Evolutionary conservation across 2,329 filamentous ascomycete genomes (phyloP).

Genomic region (Microdochium nivale): DNA sequence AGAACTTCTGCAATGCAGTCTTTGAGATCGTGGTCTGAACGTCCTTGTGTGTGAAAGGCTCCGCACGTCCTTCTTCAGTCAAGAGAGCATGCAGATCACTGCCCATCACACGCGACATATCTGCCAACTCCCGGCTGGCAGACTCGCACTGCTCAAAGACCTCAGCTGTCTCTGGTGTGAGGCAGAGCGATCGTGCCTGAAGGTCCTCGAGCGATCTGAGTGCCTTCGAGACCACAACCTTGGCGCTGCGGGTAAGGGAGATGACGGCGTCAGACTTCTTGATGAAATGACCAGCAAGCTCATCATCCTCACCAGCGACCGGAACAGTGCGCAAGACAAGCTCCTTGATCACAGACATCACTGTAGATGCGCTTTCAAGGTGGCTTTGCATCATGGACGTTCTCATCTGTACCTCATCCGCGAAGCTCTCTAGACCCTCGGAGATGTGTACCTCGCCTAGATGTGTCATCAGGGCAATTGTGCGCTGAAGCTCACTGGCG

Average conservation of each 20-base stretch:
- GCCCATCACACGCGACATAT: slow-evolving; percentile 60
- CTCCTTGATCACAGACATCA: slow-evolving; percentile 52
- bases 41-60: slow-evolving; percentile 59
- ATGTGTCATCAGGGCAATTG: slow-evolving; percentile 80
- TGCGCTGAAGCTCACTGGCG: slow-evolving; percentile 71
- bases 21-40: slow-evolving; percentile 54
- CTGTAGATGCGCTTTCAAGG: slow-evolving; percentile 66
- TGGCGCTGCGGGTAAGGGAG: slow-evolving; percentile 69
- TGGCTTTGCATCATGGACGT: slow-evolving; percentile 70
- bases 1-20: slow-evolving; percentile 42
- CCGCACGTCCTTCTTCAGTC: slow-evolving; percentile 61
- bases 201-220: slow-evolving; percentile 71
- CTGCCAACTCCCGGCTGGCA: slow-evolving; percentile 55
- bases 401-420: slow-evolving; percentile 72
- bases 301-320: slow-evolving; percentile 51
- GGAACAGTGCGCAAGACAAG: slow-evolving; percentile 61
- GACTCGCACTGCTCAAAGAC: slow-evolving; percentile 63
- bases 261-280: slow-evolving; percentile 65
- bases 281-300: slow-evolving; percentile 56
- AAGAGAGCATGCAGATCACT: slow-evolving; percentile 57
- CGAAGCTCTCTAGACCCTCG: slow-evolving; percentile 60
- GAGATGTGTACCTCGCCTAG: slow-evolving; percentile 73
- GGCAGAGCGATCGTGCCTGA: slow-evolving; percentile 63
- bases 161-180: slow-evolving; percentile 57
- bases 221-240: slow-evolving; percentile 74